Base-by-base conservation (phyloP, 305 asterid genomes). In the Stenogyne calaminthoides region DNA sequence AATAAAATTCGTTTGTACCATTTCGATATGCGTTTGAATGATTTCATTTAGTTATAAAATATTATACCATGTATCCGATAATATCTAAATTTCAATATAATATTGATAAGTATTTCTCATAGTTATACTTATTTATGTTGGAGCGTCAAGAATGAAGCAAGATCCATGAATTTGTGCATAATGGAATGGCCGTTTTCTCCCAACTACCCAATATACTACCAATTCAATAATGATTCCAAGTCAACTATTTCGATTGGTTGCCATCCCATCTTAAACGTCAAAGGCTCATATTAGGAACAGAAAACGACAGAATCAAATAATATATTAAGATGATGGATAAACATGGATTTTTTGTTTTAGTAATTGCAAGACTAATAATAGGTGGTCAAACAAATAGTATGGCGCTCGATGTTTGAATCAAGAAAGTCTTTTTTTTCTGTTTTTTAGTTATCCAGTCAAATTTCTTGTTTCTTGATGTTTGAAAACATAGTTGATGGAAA, bases 211-310 rank as follows among this genome's bases (percentile, higher is more conserved):
- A 16, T 60, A 70, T 27, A 44, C 32, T 75, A 72, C 64, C 69
- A 70, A 19, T 69, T 67, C 47, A 37, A 39, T 64, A 37, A 73
- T 62, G 60, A 59, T 32, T 20, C 11, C 7, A 84, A 76, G 96
- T 88, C 96, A 86, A 89, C 87, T 65, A 47, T 71, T 18, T 76
- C 29, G 79, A 78, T 64, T 78, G 75, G 77, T 64, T 76, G 80
- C 68, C 42, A 11, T 49, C 64, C 25, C 72, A 55, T 63, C 77
- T 64, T 22, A 25, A 70, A 37, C 60, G 83, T 80, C 87, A 86
- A 88, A 56, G 36, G 65, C 59, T 34, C 71, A 29, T 71, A 58
- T 42, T 63, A 42, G 75, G 54, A n/a, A 69, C 61, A 70, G 80
- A 82, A 62, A 70, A 73, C 0, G 78, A 72, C 68, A 20, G 4